phyloP scores from a whole-genome alignment of 805 yeast species.

The Monosporozyma unispora region DNA sequence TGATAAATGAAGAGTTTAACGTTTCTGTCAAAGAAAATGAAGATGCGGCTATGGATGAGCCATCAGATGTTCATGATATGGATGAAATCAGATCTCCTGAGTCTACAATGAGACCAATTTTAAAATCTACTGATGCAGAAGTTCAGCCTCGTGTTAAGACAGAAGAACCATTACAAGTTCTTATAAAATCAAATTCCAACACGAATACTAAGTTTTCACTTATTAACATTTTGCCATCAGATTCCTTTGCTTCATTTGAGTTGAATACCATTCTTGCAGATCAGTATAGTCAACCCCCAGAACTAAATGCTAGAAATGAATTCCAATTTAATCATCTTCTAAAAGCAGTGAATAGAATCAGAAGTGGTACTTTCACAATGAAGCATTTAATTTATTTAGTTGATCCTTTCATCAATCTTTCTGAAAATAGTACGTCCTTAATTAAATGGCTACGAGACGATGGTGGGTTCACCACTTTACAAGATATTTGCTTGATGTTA shows the following conservation, averaged over 20 bases:
- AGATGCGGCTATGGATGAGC: neutral
- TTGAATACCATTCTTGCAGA: neutral
- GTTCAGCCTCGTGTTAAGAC: neutral
- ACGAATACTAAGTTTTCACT: neutral
- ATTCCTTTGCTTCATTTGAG: conserved; percentile 2
- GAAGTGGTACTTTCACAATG: conserved; percentile 23
- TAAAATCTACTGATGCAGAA: neutral
- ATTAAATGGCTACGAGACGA: conserved; percentile 18
- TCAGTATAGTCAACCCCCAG: neutral
- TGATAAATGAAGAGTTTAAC: conserved; percentile 12
- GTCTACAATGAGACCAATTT: neutral
- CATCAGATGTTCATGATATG: neutral
- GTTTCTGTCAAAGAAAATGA: neutral
- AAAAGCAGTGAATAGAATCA: conserved; percentile 17
- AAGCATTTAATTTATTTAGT: conserved; percentile 21
- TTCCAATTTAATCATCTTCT: conserved; percentile 12
- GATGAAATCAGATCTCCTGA: neutral
- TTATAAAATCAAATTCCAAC: neutral
- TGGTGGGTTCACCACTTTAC: conserved; percentile 17
- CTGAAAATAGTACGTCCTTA: conserved; percentile 5
- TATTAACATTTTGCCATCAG: neutral
- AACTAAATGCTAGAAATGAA: neutral
- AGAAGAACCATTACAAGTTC: neutral
- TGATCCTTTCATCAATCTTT: conserved; percentile 12
- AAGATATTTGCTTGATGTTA: conserved; percentile 13